A percentile compares a stretch with the other conserved stretches of the same genome.
These are phyloP conservation scores for Colletotrichum godetiae DNA, from an alignment of 2,329 filamentous ascomycete genomes.

Conservation along the genomic window DNA sequence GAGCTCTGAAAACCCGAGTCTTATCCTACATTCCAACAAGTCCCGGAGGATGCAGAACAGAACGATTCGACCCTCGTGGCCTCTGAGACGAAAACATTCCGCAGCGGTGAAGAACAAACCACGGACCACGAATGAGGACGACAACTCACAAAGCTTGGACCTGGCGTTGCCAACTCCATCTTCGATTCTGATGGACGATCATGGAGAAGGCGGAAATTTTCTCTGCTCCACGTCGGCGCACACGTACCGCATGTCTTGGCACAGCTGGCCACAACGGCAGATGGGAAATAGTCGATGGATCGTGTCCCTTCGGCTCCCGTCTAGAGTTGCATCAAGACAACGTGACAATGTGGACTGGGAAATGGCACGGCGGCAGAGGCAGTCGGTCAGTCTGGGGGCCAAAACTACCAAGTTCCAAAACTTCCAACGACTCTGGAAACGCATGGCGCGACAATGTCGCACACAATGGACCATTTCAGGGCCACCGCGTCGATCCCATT, in stretches of 20 bases:
- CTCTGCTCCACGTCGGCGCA: constrained; percentile 1
- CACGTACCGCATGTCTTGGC: not conserved
- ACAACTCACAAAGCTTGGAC: constrained; percentile 11
- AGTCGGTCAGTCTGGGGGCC: not conserved
- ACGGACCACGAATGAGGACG: not conserved
- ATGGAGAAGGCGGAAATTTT: constrained; percentile 25
- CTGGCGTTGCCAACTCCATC: not conserved
- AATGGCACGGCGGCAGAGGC: not conserved
- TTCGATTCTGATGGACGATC: constrained; percentile 17
- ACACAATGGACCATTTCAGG: constrained; percentile 24
- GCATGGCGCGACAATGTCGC: constrained; percentile 12
- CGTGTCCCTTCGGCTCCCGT: constrained; percentile 9
- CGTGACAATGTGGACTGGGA: not conserved
- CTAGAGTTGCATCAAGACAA: constrained; percentile 12
- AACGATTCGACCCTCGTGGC: not conserved
- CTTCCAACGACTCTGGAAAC: not conserved
- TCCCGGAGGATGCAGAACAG: not conserved
- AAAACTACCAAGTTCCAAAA: not conserved
- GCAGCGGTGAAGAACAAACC: not conserved
- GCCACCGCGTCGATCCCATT: constrained; percentile 27
- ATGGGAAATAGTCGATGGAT: not conserved
- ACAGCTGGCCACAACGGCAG: not conserved
- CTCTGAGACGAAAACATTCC: not conserved
- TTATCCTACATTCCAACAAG: not conserved
- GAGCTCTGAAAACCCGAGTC: not conserved